phyloP scores from a whole-genome alignment of 345 rosid genomes.

The Euphorbia pulcherrima region DNA sequence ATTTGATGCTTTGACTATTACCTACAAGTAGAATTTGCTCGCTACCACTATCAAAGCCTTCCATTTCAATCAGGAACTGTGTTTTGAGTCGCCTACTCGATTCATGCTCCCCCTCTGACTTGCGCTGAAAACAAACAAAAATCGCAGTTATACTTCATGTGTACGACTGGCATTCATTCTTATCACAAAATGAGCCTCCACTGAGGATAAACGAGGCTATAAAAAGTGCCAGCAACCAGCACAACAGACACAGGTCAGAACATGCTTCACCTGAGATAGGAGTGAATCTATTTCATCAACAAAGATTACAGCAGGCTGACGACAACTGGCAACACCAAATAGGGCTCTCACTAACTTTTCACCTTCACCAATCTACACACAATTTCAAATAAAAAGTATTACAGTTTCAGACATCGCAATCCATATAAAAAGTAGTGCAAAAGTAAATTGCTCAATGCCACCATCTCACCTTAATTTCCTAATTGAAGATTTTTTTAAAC shows the following conservation, averaged over 20 bases:
- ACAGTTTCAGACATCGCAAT: background rate
- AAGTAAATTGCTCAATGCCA: background rate
- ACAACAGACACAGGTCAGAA: conserved; percentile 13
- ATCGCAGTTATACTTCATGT: conserved; percentile 10
- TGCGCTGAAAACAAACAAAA: conserved; percentile 57
- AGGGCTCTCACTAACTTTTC: conserved; percentile 98
- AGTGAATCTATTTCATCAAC: conserved; percentile 97
- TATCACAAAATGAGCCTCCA: background rate
- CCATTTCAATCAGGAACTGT: conserved; percentile 95
- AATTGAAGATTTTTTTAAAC: background rate
- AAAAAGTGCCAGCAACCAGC: background rate
- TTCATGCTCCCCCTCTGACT: conserved; percentile 98
- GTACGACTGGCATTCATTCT: background rate
- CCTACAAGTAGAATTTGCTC: conserved; percentile 97
- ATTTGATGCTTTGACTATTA: conserved; percentile 27
- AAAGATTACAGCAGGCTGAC: conserved; percentile 98
- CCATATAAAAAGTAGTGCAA: background rate
- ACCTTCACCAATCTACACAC: conserved; percentile 89
- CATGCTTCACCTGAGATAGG: conserved; percentile 72
- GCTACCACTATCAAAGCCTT: conserved; percentile 81
- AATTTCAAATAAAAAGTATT: background rate
- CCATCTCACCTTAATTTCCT: background rate
- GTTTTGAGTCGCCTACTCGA: conserved; percentile 93
- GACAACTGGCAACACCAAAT: conserved; percentile 96
- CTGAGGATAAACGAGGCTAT: background rate